These are phyloP conservation scores for Citrus glauca DNA, from an alignment of 345 rosid genomes.

Conservation along the genomic window DNA sequence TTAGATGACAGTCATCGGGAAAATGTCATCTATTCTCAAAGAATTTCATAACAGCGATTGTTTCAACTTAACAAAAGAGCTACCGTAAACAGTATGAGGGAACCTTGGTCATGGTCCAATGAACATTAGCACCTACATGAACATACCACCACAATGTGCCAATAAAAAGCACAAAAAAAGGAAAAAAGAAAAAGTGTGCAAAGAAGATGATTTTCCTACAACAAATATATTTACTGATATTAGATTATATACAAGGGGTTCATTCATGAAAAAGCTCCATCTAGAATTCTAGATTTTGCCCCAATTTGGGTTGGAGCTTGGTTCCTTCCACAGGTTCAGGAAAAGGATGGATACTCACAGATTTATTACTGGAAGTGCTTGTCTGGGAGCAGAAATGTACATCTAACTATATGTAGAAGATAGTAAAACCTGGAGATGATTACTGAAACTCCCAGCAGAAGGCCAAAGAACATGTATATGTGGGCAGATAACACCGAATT, in stretches of 20 bases:
- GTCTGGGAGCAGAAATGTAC: neutral
- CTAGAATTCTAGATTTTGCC: neutral
- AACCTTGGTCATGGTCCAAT: neutral
- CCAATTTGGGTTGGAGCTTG: neutral
- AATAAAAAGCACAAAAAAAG: neutral
- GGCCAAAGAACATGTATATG: neutral
- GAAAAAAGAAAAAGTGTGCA: neutral
- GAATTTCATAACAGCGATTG: neutral
- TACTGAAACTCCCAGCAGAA: neutral
- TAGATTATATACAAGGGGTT: neutral
- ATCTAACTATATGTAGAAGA: neutral
- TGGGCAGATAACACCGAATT: neutral
- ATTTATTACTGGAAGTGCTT: neutral
- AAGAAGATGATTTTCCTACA: neutral
- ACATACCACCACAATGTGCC: neutral
- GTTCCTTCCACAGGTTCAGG: neutral
- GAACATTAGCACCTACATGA: neutral
- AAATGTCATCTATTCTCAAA: neutral
- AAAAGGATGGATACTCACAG: neutral
- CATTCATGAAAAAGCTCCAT: neutral
- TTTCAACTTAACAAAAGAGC: neutral
- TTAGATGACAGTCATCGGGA: neutral
- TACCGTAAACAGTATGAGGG: neutral
- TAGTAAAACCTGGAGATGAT: neutral
- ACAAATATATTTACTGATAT: neutral